These are phyloP conservation scores for Aphanoascus verrucosus DNA, from an alignment of 2,329 filamentous ascomycete genomes.

Conservation along the genomic window DNA sequence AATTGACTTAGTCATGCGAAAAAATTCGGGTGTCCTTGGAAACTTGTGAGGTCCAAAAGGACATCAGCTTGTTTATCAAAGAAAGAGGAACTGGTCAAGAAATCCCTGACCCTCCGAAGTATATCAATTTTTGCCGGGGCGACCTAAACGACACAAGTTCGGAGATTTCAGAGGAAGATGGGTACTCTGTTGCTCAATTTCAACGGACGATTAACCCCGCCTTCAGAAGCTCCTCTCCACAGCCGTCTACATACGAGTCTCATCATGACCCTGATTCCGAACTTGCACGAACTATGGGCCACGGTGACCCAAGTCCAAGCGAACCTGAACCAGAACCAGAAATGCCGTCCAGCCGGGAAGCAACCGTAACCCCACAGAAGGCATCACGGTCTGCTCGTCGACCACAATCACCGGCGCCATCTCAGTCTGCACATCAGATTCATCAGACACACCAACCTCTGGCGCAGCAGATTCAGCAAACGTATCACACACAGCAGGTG, in stretches of 20 bases:
- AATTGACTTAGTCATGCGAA: conserved; percentile 59
- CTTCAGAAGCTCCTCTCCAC: conserved; percentile 89
- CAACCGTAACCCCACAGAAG: conserved; percentile 45
- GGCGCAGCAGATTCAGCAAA: conserved; percentile 10
- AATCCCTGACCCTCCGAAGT: conserved; percentile 92
- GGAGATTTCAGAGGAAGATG: conserved; percentile 76
- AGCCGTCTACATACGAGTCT: conserved; percentile 84
- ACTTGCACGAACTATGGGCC: conserved; percentile 58
- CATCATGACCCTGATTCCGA: conserved; percentile 76
- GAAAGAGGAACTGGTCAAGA: conserved; percentile 89
- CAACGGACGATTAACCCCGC: conserved; percentile 90
- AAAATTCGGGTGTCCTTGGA: conserved; percentile 89
- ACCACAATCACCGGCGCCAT: conserved; percentile 15
- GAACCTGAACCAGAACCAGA: conserved; percentile 15
- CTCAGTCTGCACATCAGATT: conserved; percentile 8
- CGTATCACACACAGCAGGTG: background rate
- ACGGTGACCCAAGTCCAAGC: conserved; percentile 36
- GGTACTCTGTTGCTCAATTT: conserved; percentile 92
- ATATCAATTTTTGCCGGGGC: conserved; percentile 96
- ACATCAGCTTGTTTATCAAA: conserved; percentile 79
- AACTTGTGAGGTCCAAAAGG: conserved; percentile 92
- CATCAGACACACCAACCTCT: background rate
- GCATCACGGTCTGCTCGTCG: conserved; percentile 20
- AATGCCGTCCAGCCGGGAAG: conserved; percentile 41
- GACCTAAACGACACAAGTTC: conserved; percentile 71